A percentile compares a stretch with the other conserved stretches of the same genome.
Conservation (phyloP, 1,139 yeast species). For the Yamadazyma buinensis region DNA sequence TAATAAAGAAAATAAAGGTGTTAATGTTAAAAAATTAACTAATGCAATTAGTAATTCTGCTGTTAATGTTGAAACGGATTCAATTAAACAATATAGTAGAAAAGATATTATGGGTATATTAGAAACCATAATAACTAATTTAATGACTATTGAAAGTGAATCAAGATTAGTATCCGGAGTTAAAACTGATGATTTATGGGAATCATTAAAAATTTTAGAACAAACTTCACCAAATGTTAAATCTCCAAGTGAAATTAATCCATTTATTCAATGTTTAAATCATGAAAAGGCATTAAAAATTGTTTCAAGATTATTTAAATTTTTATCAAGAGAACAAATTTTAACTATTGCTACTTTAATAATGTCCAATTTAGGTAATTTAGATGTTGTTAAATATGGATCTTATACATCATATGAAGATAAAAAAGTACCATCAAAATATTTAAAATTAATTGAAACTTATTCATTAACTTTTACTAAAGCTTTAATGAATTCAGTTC, state of each 20-base stretch:
- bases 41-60: constrained; percentile 15
- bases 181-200: constrained; percentile 67
- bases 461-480: constrained; percentile 84
- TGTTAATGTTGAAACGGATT: constrained; percentile 19
- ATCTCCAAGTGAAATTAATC: constrained; percentile 53
- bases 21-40: constrained; percentile 15
- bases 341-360: constrained; percentile 75
- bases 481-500: constrained; percentile 77
- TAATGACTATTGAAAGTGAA: constrained; percentile 77
- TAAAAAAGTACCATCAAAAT: constrained; percentile 49
- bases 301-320: constrained; percentile 84
- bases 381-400: constrained; percentile 75
- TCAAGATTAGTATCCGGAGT: constrained; percentile 64
- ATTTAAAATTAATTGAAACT: constrained; percentile 66
- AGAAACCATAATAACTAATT: constrained; percentile 75
- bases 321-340: constrained; percentile 73
- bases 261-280: constrained; percentile 79
- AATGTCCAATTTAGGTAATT: constrained; percentile 77
- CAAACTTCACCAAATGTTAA: constrained; percentile 44
- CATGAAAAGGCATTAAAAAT: constrained; percentile 88
- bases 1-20: constrained; percentile 18
- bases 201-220: constrained; percentile 64
- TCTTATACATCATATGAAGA: constrained; percentile 66
- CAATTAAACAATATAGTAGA: constrained; percentile 31
- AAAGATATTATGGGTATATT: constrained; percentile 52